These are phyloP conservation scores for Penstemon barbatus DNA, from an alignment of 257 asterid genomes.

Conservation along the genomic window DNA sequence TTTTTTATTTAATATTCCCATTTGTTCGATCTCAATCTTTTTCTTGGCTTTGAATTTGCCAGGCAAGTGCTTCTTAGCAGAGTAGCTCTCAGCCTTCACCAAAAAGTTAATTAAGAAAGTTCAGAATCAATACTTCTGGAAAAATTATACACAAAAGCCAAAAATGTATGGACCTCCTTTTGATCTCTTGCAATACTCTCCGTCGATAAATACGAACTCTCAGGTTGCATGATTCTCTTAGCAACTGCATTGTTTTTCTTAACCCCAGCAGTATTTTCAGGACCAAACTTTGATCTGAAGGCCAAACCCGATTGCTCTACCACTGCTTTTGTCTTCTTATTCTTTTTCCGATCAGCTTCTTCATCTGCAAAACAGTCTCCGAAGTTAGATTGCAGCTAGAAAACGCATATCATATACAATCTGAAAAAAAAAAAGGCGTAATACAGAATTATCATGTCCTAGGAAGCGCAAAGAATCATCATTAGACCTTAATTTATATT, in stretches of 20 bases:
- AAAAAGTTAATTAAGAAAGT: slow-evolving; percentile 14
- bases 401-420: background rate
- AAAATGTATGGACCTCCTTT: slow-evolving; percentile 52
- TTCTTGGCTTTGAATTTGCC: slow-evolving; percentile 82
- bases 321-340: slow-evolving; percentile 61
- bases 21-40: slow-evolving; percentile 58
- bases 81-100: slow-evolving; percentile 65
- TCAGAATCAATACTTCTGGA: slow-evolving; percentile 16
- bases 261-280: slow-evolving; percentile 55
- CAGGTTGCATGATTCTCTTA: slow-evolving; percentile 53
- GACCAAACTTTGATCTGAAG: slow-evolving; percentile 47
- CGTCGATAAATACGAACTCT: slow-evolving; percentile 40
- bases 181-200: slow-evolving; percentile 51
- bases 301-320: slow-evolving; percentile 52
- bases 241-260: slow-evolving; percentile 48
- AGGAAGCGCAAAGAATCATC: background rate
- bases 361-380: slow-evolving; percentile 56
- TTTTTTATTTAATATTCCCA: slow-evolving; percentile 65
- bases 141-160: background rate
- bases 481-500: background rate
- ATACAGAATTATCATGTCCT: background rate
- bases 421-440: background rate
- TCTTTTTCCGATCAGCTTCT: slow-evolving; percentile 79
- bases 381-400: slow-evolving; percentile 26
- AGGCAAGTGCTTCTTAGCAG: slow-evolving; percentile 47